Evolutionary conservation across 805 yeast species (phyloP).

Genomic region (Kluyveromyces aestuarii): DNA sequence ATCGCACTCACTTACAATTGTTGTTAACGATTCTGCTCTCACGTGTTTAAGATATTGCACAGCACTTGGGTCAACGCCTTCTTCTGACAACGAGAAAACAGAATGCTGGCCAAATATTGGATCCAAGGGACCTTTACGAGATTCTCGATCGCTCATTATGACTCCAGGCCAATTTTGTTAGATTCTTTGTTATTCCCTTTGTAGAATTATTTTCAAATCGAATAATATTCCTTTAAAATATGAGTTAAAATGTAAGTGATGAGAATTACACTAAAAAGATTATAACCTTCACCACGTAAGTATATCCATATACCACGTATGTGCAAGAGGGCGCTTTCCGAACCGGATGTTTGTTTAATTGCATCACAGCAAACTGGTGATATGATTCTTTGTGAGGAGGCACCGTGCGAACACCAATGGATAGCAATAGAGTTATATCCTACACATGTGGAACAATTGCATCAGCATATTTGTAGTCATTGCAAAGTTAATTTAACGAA

Average conservation of each 20-base stretch:
- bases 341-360: background rate
- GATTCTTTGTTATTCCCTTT: background rate
- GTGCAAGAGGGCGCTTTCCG: background rate
- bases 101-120: constrained; percentile 24
- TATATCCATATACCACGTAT: background rate
- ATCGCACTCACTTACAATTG: constrained; percentile 1
- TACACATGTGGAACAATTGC: constrained; percentile 10
- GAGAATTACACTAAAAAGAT: too few species aligned
- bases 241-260: too few species aligned
- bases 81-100: constrained; percentile 19
- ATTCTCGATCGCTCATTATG: background rate
- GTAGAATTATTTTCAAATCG: background rate
- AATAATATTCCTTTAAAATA: too few species aligned
- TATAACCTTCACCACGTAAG: too few species aligned
- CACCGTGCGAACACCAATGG: constrained; percentile 10
- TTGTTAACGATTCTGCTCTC: constrained; percentile 22
- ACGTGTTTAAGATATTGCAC: constrained; percentile 18
- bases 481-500: constrained; percentile 38
- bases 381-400: constrained; percentile 9
- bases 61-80: constrained; percentile 20
- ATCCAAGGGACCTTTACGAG: constrained; percentile 9
- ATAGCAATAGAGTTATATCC: constrained; percentile 10
- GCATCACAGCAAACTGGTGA: background rate
- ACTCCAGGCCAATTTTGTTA: background rate
- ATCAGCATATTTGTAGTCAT: constrained; percentile 26